Conservation (phyloP, 306 rosid genomes). For the cucumber (Cucumis sativus) region Cucumber_9930_V3 NC_026657.2:11318001-11318500, state of each 20-base stretch:
- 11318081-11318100: neutral
- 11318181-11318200: conserved; percentile 19
- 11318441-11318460: conserved; percentile 20
- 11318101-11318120: neutral
- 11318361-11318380: conserved; percentile 65
- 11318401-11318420: conserved; percentile 86
- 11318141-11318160: neutral
- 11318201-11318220: conserved; percentile 38
- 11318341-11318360: conserved; percentile 39
- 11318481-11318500: conserved; percentile 86
- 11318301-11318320: conserved; percentile 61
- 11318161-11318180: neutral
- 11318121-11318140: neutral
- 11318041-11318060: neutral
- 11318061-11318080: neutral
- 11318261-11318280: conserved; percentile 71
- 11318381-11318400: conserved; percentile 68
- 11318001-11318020: neutral
- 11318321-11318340: conserved; percentile 35
- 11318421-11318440: conserved; percentile 35
- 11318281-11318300: conserved; percentile 71
- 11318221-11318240: neutral
- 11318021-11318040: neutral
- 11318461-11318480: conserved; percentile 74
- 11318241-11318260: conserved; percentile 25